Conservation (phyloP, 805 yeast species). For the Saccharomycopsis microspora region DNA sequence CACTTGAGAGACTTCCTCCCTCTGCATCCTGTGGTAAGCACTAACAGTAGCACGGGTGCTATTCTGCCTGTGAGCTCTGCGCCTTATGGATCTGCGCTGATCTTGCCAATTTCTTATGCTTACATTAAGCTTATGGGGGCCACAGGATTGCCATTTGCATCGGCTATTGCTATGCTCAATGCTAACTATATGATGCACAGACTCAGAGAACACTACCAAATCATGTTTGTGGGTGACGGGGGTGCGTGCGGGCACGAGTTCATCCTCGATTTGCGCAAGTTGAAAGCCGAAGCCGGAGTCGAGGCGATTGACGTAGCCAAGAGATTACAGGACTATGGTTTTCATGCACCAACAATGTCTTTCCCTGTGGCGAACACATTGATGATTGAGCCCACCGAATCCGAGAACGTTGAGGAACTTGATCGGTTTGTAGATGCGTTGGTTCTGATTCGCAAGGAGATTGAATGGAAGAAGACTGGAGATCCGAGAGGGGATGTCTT, state of each 20-base stretch:
- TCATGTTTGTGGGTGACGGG: slow-evolving; percentile 60
- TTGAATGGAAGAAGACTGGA: slow-evolving; percentile 57
- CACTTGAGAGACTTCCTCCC: slow-evolving; percentile 81
- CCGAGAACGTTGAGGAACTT: slow-evolving; percentile 78
- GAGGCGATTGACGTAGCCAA: slow-evolving; percentile 97
- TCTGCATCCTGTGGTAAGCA: slow-evolving; percentile 48
- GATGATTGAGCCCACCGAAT: slow-evolving; percentile 98
- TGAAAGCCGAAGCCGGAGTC: slow-evolving; percentile 55
- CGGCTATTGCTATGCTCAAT: slow-evolving; percentile 82
- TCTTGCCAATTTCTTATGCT: slow-evolving; percentile 87
- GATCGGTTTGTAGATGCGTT: slow-evolving; percentile 86
- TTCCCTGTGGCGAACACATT: slow-evolving; percentile 97
- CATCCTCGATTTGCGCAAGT: slow-evolving; percentile 81
- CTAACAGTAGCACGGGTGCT: slow-evolving; percentile 33
- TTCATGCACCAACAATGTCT: slow-evolving; percentile 98
- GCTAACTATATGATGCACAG: slow-evolving; percentile 92
- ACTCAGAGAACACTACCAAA: slow-evolving; percentile 57
- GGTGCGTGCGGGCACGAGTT: slow-evolving; percentile 95
- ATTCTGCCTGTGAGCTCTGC: slow-evolving; percentile 83
- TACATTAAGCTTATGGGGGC: slow-evolving; percentile 93
- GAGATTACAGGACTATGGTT: slow-evolving; percentile 94
- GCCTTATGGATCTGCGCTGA: slow-evolving; percentile 91
- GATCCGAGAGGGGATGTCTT: slow-evolving; percentile 57
- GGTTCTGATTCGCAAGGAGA: slow-evolving; percentile 74
- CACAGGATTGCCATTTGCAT: slow-evolving; percentile 71